Evolutionary conservation across 2,329 filamentous ascomycete genomes (phyloP).

Genomic region (Fonsecaea monophora): DNA sequence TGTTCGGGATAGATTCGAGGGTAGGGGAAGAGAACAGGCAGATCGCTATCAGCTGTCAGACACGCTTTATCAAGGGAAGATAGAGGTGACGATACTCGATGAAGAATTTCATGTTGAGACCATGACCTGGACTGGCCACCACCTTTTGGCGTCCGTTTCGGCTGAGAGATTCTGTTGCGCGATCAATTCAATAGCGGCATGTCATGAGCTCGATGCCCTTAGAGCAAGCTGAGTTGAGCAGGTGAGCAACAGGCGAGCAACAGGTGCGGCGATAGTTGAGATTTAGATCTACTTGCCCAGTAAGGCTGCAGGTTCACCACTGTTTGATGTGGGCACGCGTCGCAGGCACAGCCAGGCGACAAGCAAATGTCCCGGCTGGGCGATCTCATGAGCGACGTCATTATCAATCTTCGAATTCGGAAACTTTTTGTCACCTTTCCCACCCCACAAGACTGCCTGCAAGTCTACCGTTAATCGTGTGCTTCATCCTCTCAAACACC

Average conservation of each 20-base stretch:
- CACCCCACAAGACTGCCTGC: conserved; percentile 6
- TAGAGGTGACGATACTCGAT: conserved; percentile 65
- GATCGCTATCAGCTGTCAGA: conserved; percentile 58
- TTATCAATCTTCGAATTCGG: not conserved
- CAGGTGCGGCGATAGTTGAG: not conserved
- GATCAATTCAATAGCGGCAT: not conserved
- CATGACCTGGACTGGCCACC: conserved; percentile 16
- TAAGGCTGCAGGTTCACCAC: not conserved
- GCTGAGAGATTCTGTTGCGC: not conserved
- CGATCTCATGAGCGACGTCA: conserved; percentile 4
- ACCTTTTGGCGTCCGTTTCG: not conserved
- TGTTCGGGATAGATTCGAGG: conserved; percentile 76
- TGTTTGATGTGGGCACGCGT: not conserved
- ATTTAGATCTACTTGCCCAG: not conserved
- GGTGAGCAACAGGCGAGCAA: not conserved
- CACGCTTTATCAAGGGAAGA: conserved; percentile 20
- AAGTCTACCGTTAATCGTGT: not conserved
- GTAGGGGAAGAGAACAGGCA: conserved; percentile 76
- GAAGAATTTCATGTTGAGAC: conserved; percentile 74
- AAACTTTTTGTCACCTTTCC: not conserved
- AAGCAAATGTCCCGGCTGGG: not conserved
- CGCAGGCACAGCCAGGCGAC: not conserved
- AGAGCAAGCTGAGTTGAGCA: not conserved
- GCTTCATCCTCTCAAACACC: not conserved
- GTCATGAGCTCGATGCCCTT: not conserved